Evolutionary conservation across 2,329 filamentous ascomycete genomes (phyloP).

Genomic region (Trichoderma sp.): DNA sequence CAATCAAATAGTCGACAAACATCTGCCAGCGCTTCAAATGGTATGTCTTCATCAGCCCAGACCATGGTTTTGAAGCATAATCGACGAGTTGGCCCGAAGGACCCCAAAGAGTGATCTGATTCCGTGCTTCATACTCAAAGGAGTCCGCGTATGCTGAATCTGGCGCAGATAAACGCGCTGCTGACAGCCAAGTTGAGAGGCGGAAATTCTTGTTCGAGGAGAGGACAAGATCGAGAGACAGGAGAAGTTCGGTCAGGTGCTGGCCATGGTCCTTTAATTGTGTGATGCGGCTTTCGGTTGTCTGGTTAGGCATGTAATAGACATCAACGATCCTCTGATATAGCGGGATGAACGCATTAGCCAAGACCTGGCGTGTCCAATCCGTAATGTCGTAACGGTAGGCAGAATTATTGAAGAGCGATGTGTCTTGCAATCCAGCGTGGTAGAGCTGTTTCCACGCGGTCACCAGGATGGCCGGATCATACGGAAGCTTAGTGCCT

Average conservation of each 20-base stretch:
- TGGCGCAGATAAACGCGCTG: slow-evolving; percentile 41
- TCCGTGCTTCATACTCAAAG: slow-evolving; percentile 50
- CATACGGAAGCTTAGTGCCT: not conserved
- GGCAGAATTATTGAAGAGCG: slow-evolving; percentile 46
- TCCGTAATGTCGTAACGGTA: slow-evolving; percentile 49
- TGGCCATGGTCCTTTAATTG: not conserved
- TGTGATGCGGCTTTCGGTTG: not conserved
- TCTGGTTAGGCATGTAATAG: not conserved
- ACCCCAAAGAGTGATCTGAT: slow-evolving; percentile 55
- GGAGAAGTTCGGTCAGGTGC: slow-evolving; percentile 41
- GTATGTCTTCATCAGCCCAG: slow-evolving; percentile 49
- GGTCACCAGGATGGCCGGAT: slow-evolving; percentile 38
- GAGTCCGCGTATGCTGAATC: slow-evolving; percentile 37
- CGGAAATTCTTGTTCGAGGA: slow-evolving; percentile 46
- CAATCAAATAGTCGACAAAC: slow-evolving; percentile 46
- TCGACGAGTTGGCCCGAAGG: slow-evolving; percentile 51
- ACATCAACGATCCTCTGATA: not conserved
- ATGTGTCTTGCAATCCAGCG: slow-evolving; percentile 38
- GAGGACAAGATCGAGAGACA: slow-evolving; percentile 47
- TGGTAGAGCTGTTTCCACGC: slow-evolving; percentile 46
- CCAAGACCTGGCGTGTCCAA: not conserved
- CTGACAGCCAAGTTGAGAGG: slow-evolving; percentile 46
- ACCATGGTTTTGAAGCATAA: slow-evolving; percentile 54
- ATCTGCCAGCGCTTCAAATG: slow-evolving; percentile 51
- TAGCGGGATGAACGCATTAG: not conserved